Evolutionary conservation across 2,329 filamentous ascomycete species (phyloP).

Genomic region (Pseudocercospora macadamiae): DNA sequence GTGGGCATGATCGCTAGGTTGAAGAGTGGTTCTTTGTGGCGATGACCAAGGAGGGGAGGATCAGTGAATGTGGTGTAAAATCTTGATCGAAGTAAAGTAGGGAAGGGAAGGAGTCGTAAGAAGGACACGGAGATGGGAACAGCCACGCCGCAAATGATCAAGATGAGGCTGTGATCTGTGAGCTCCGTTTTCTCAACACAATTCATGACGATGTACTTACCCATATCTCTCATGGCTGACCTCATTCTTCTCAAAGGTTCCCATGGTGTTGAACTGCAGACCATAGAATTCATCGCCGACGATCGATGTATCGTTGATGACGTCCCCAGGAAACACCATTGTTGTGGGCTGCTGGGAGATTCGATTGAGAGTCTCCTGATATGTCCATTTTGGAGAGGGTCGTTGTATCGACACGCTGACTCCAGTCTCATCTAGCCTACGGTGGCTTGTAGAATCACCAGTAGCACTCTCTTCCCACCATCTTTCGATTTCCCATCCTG

Average conservation of each 20-base stretch:
- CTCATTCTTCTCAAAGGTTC: constrained; percentile 35
- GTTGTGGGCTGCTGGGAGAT: constrained; percentile 27
- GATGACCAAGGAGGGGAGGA: neutral
- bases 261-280: constrained; percentile 30
- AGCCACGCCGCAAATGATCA: constrained; percentile 20
- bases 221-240: constrained; percentile 27
- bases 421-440: neutral
- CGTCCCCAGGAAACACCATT: constrained; percentile 2
- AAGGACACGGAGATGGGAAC: constrained; percentile 18
- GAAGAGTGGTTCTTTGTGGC: neutral
- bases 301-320: constrained; percentile 37
- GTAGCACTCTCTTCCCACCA: constrained; percentile 33
- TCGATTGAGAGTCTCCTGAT: constrained; percentile 30
- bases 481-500: constrained; percentile 29
- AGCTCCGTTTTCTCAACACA: neutral
- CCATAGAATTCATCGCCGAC: constrained; percentile 34
- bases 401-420: neutral
- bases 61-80: constrained; percentile 19
- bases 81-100: neutral
- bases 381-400: constrained; percentile 24
- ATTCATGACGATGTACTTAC: neutral
- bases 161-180: neutral
- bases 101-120: constrained; percentile 14
- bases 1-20: constrained; percentile 25
- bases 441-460: constrained; percentile 17